Conservation (phyloP, 192 early-diverging fungal genomes). For the Mortierella claussenii region DNA sequence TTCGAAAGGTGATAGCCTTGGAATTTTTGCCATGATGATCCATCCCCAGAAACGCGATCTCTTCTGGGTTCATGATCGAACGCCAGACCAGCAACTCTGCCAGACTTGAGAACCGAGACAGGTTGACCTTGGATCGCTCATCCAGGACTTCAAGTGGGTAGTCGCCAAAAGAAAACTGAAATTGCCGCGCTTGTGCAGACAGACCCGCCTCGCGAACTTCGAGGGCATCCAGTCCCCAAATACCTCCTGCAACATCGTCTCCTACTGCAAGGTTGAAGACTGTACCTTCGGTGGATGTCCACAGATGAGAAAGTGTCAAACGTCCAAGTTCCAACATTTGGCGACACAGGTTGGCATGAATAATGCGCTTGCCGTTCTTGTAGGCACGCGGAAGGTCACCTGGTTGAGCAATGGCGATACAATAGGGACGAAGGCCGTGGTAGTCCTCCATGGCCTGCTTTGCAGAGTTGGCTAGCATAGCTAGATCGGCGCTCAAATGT, state of each 20-base stretch:
- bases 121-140: constrained; percentile 71
- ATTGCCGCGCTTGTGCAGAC: constrained; percentile 1
- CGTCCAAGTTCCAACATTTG: constrained; percentile 70
- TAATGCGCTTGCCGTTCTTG: constrained; percentile 70
- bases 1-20: constrained; percentile 71
- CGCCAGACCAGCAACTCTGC: constrained; percentile 82
- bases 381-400: constrained; percentile 71
- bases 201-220: constrained; percentile 6
- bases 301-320: constrained; percentile 60
- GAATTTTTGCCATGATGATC: constrained; percentile 65
- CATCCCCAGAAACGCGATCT: constrained; percentile 65
- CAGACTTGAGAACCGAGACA: constrained; percentile 72
- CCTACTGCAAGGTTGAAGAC: constrained; percentile 65
- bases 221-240: constrained; percentile 56
- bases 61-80: constrained; percentile 64
- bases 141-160: constrained; percentile 66
- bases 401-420: constrained; percentile 63
- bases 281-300: constrained; percentile 63
- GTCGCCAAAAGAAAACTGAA: constrained; percentile 75
- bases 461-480: constrained; percentile 58
- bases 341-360: constrained; percentile 69
- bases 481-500: constrained; percentile 51
- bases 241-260: constrained; percentile 48
- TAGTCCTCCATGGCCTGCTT: constrained; percentile 56
- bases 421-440: constrained; percentile 72